These are phyloP conservation scores for Dichotomopilus funicola DNA, from an alignment of 2,329 filamentous ascomycete species.

Conservation along the genomic window DNA sequence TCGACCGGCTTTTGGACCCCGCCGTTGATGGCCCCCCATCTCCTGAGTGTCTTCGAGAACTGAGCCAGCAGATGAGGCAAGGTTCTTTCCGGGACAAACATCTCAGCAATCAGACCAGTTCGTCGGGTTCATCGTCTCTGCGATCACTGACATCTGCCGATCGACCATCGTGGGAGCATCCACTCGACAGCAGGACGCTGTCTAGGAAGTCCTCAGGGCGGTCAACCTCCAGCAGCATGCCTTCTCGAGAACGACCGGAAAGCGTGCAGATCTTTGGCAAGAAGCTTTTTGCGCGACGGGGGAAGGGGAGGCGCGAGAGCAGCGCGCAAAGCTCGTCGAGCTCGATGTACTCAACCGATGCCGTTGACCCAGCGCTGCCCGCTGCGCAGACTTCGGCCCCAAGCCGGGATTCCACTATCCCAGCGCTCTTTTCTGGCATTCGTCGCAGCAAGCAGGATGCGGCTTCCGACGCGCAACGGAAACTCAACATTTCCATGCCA, in stretches of 20 bases:
- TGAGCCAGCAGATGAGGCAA: conserved; percentile 53
- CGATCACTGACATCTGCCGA: conserved; percentile 40
- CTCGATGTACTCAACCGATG: conserved; percentile 44
- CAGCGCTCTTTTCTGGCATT: conserved; percentile 43
- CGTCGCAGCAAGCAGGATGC: conserved; percentile 36
- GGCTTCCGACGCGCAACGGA: conserved; percentile 32
- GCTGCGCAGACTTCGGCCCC: conserved; percentile 24
- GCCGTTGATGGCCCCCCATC: conserved; percentile 56
- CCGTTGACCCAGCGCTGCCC: conserved; percentile 19
- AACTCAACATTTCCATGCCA: conserved; percentile 52
- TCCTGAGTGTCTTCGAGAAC: conserved; percentile 51
- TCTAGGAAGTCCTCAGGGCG: conserved; percentile 51
- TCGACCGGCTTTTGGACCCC: conserved; percentile 46
- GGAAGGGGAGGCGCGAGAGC: conserved; percentile 46
- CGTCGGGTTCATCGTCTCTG: conserved; percentile 51
- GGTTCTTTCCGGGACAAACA: conserved; percentile 43
- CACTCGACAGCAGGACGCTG: conserved; percentile 42
- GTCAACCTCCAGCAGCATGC: conserved; percentile 48
- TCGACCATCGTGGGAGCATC: conserved; percentile 44
- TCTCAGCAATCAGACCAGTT: conserved; percentile 42
- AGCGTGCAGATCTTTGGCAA: conserved; percentile 55
- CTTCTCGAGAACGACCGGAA: conserved; percentile 49
- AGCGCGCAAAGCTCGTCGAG: conserved; percentile 43
- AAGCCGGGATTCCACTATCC: conserved; percentile 41
- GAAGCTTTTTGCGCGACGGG: conserved; percentile 51